These are phyloP conservation scores for Ogataea sp. DNA, from an alignment of 805 yeast genomes.

Conservation along the genomic window DNA sequence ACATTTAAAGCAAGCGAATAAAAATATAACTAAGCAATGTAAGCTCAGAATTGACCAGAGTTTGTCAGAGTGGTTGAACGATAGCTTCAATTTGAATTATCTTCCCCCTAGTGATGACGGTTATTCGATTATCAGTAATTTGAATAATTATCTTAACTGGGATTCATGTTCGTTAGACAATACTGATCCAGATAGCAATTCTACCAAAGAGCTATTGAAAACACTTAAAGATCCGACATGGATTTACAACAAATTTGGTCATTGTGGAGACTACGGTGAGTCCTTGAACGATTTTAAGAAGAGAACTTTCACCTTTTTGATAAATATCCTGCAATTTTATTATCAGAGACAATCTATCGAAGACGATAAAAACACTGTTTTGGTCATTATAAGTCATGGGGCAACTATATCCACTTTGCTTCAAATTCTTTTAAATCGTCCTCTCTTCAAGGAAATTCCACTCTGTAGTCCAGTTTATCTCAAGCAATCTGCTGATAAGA, in stretches of 20 bases:
- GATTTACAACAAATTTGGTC: conserved; percentile 29
- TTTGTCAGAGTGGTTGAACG: conserved; percentile 35
- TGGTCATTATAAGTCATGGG: conserved; percentile 33
- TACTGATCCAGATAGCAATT: conserved; percentile 9
- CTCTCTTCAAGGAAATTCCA: conserved; percentile 33
- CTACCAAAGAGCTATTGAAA: conserved; percentile 11
- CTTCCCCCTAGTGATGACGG: conserved; percentile 41
- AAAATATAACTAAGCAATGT: background rate
- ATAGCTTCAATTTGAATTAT: conserved; percentile 28
- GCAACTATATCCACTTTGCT: conserved; percentile 33
- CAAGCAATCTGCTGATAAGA: conserved; percentile 15
- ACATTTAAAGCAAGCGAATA: conserved; percentile 5
- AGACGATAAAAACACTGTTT: conserved; percentile 23
- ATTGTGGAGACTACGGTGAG: conserved; percentile 37
- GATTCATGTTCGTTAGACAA: conserved; percentile 8
- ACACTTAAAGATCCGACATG: conserved; percentile 21
- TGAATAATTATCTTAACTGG: conserved; percentile 28
- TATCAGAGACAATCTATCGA: conserved; percentile 14
- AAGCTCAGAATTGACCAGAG: conserved; percentile 32
- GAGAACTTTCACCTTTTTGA: conserved; percentile 27
- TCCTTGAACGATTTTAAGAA: conserved; percentile 26
- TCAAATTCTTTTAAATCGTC: conserved; percentile 28
- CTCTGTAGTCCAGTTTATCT: conserved; percentile 26
- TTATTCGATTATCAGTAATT: conserved; percentile 28
- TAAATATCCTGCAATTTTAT: conserved; percentile 25